These are phyloP conservation scores for Clitopilus passeckerianus DNA, from an alignment of 768 basidiomycete genomes.

Conservation along the genomic window DNA sequence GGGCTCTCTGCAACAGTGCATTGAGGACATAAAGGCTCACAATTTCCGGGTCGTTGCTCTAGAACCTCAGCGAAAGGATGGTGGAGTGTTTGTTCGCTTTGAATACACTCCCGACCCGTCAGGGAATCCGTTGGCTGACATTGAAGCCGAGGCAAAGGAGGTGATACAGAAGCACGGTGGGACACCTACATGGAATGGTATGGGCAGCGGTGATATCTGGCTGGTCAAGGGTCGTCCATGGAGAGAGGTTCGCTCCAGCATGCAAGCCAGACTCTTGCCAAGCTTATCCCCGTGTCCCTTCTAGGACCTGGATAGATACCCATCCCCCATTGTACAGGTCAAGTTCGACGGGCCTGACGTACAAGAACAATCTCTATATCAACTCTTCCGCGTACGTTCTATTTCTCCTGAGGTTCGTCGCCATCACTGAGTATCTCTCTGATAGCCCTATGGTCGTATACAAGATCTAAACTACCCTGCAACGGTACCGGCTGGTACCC, in stretches of 20 bases:
- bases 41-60: constrained; percentile 60
- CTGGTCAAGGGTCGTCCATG: constrained; percentile 76
- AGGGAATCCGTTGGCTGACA: constrained; percentile 24
- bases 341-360: constrained; percentile 88
- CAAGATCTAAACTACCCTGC: constrained; percentile 55
- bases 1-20: constrained; percentile 34
- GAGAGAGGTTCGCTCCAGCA: constrained; percentile 54
- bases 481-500: constrained; percentile 59
- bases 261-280: background rate
- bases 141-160: constrained; percentile 44
- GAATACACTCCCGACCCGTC: constrained; percentile 41
- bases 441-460: constrained; percentile 80
- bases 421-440: constrained; percentile 1
- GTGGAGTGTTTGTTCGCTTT: constrained; percentile 81
- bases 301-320: constrained; percentile 84
- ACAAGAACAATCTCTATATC: constrained; percentile 73
- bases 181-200: constrained; percentile 59
- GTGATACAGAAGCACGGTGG: constrained; percentile 45
- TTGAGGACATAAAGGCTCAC: constrained; percentile 48
- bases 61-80: constrained; percentile 71
- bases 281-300: background rate
- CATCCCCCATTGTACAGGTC: constrained; percentile 68
- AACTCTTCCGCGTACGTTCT: constrained; percentile 64
- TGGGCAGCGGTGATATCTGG: constrained; percentile 54
- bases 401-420: background rate